Percentiles rank a stretch among this genome's conserved stretches.
phyloP scores from a whole-genome alignment of 345 rosid species.

The Leavenworthia alabamica region DNA sequence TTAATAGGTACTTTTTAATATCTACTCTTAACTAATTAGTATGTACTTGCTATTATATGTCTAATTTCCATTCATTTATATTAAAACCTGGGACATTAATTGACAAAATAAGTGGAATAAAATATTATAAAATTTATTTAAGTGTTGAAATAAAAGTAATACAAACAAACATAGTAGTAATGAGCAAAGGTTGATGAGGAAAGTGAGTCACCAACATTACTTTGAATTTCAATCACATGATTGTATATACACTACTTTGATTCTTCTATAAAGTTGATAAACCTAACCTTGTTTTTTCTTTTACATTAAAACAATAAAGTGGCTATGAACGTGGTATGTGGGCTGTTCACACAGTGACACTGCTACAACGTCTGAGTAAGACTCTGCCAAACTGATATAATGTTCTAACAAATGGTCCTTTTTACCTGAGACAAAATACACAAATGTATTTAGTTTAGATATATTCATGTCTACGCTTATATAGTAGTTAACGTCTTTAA shows the following conservation, averaged over 20 bases:
- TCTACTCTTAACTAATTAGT: neutral
- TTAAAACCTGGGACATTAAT: neutral
- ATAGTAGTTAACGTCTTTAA: neutral
- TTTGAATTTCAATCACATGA: neutral
- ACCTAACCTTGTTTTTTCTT: conserved; percentile 18
- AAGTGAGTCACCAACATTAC: neutral
- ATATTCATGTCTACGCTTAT: too few species aligned
- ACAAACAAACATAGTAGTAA: neutral
- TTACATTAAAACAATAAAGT: neutral
- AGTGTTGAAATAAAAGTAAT: neutral
- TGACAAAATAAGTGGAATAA: neutral
- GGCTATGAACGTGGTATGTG: conserved; percentile 16
- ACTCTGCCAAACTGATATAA: conserved; percentile 1
- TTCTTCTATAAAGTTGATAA: neutral
- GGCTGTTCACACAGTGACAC: neutral
- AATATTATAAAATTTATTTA: neutral
- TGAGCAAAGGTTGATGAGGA: neutral
- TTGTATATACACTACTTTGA: neutral
- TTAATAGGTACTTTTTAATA: too few species aligned
- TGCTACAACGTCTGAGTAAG: neutral
- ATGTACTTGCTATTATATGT: neutral
- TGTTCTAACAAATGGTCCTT: neutral
- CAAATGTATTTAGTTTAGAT: neutral
- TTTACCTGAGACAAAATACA: neutral
- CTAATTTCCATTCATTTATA: neutral